A percentile compares a stretch with the other conserved stretches of the same genome.
phyloP scores from a whole-genome alignment of 2,329 filamentous ascomycete species.

The Exserohilum turcica region DNA sequence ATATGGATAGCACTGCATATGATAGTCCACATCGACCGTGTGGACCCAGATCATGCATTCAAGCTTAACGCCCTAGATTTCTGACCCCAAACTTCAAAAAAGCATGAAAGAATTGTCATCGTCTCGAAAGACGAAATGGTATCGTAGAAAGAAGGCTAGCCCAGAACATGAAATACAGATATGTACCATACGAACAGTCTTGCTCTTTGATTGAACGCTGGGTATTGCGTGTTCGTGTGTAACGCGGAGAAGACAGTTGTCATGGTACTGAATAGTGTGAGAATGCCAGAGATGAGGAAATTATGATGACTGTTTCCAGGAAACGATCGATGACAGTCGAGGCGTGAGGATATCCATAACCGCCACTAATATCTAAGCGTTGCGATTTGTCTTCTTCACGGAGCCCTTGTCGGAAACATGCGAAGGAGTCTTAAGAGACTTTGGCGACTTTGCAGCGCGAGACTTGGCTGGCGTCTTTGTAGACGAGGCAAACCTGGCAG shows the following conservation, averaged over 20 bases:
- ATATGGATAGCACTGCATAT: not conserved
- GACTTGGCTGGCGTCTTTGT: slow-evolving; percentile 18
- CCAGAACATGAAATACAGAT: not conserved
- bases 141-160: not conserved
- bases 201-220: not conserved
- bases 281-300: not conserved
- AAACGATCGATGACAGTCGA: not conserved
- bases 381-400: slow-evolving; percentile 30
- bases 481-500: slow-evolving; percentile 18
- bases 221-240: not conserved
- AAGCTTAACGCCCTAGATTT: not conserved
- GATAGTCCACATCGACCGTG: not conserved
- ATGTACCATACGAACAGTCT: slow-evolving; percentile 1
- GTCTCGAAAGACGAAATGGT: not conserved
- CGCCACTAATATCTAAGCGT: slow-evolving; percentile 10
- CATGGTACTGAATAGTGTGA: not conserved
- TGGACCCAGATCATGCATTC: not conserved
- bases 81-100: not conserved
- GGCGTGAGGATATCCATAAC: not conserved
- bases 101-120: not conserved
- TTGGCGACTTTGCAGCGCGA: slow-evolving; percentile 12
- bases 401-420: slow-evolving; percentile 31
- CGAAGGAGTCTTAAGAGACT: slow-evolving; percentile 11
- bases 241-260: not conserved
- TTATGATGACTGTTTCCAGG: not conserved